These are phyloP conservation scores for Trichoderma reesei DNA, from an alignment of 495 filamentous ascomycete species.

Conservation along the genomic window DNA sequence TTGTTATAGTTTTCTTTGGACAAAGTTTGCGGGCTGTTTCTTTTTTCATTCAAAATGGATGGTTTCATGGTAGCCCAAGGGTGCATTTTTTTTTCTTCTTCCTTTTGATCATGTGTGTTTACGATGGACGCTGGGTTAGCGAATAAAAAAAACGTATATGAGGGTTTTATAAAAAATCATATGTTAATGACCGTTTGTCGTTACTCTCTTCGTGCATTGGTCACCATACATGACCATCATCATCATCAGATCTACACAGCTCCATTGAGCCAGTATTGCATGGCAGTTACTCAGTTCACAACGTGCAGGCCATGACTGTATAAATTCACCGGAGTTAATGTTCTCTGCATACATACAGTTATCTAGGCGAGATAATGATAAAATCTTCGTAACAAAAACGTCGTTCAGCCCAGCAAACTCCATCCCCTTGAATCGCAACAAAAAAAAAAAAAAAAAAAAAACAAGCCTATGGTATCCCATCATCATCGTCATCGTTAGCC, in stretches of 20 bases:
- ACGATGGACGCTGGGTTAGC: not conserved
- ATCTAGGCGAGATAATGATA: not conserved
- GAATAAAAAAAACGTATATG: not conserved
- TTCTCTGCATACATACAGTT: not conserved
- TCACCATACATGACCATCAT: no score
- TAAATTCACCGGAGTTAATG: not conserved
- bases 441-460: no score
- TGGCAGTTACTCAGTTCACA: no score
- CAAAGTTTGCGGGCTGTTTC: no score
- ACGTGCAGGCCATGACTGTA: not conserved
- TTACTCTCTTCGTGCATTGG: not conserved
- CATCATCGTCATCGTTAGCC: not conserved
- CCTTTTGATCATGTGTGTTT: not conserved
- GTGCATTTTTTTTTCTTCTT: not conserved
- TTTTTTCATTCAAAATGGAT: no score
- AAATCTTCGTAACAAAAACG: not conserved
- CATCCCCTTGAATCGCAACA: not conserved
- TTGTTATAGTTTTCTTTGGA: not conserved
- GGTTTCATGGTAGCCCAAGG: not conserved
- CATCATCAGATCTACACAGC: no score
- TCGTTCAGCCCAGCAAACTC: not conserved
- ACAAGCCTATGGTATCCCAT: not conserved
- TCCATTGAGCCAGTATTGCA: no score
- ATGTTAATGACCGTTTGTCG: no score
- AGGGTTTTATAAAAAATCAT: not conserved